Evolutionary conservation across 192 early-diverging fungal species (phyloP), one percentile per base, ranked within the genome.

Genomic region (Backusella liffmaniae): DNA sequence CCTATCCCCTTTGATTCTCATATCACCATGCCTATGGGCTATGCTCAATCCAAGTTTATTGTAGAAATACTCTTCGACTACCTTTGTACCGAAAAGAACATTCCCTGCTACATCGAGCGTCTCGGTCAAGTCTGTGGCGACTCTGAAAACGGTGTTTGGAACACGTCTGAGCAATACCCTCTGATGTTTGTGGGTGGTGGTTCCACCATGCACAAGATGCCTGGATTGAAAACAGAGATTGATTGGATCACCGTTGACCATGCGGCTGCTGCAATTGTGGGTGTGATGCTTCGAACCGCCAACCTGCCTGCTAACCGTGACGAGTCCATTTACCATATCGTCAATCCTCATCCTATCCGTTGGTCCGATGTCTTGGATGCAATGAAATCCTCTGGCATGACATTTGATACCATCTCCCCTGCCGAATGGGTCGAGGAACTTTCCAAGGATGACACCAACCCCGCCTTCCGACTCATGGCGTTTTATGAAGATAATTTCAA

Each of bases 51-150:
- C 23, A 83, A 83, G 26, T 83, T 71, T 66, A 66, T 82, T 37
- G 68, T 66, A 12, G 81, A 82, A 44, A 68, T 76, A 9, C 15
- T 82, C 16, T 56, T 78, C 42, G 18, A 73, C 1, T 73, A 72
- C 18, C 72, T 78, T 9, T n/a, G 65, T n/a, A 36, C 70, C 6
- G 42, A 76, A 46, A 80, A 80, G 74, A 72, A 72, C 18, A 35
- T 80, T 0, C 79, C 79, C 18, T 46, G 35, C n/a, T 56, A 76
- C 21, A 53, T 83, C 13, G 41, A 75, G 16, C 79, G 82, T 34
- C 36, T 83, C 9, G 82, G 82, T 26, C 82, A 83, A 21, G 68
- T 80, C 39, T 69, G 66, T 42, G 82, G 78, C 13, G 78, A 83
- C 29, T 66, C 72, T 37, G 21, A 35, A 4, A 46, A 70, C 18